Evolutionary conservation across 2,329 filamentous ascomycete species (phyloP), one percentile per base, ranked within the genome.

Genomic region (Fusarium compactum): DNA sequence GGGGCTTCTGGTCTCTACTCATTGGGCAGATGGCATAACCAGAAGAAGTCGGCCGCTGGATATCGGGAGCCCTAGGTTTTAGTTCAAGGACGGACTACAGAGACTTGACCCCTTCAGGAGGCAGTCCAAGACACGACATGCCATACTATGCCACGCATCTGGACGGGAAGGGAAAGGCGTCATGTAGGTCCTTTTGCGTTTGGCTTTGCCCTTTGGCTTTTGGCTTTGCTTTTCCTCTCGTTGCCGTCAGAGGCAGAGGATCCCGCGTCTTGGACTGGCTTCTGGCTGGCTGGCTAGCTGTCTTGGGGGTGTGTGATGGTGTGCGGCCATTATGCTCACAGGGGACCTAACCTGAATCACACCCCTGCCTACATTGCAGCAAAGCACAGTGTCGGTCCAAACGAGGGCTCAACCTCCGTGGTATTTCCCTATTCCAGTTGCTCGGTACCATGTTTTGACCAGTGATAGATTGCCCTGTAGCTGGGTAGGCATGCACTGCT

Each of bases 91-190:
- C 51, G 45, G 54, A 44, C 47, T 40, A 60, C 24, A 43, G 48
- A 47, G 62, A 45, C 62, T 61, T 66, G 56, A 47, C 63, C 58
- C 38, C 29, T 64, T 67, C 51, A 59, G 67, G 67, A 72, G 68
- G 44, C 25, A 53, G 25, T 30, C 40, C 51, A 65, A 65, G 60
- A 65, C 52, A 65, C 44, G 50, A 64, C 50, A 44, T 40, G 59
- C 38, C n/a, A 51, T 51, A 41, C 40, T 16, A 50, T 53, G 51
- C 73, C 66, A 62, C 57, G 60, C 70, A 69, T 46, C 59, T 62
- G 50, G 58, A 76, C 65, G 58, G 68, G 73, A 74, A 67, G 60
- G 73, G 73, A 61, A 74, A 70, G 66, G 73, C 40, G 68, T 64
- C 38, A 55, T 60, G 58, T 38, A 58, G 70, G 70, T 62, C 40